Base-by-base conservation (phyloP, 1,284 basidiomycete species). In the Cystobasidium pallidum region DNA sequence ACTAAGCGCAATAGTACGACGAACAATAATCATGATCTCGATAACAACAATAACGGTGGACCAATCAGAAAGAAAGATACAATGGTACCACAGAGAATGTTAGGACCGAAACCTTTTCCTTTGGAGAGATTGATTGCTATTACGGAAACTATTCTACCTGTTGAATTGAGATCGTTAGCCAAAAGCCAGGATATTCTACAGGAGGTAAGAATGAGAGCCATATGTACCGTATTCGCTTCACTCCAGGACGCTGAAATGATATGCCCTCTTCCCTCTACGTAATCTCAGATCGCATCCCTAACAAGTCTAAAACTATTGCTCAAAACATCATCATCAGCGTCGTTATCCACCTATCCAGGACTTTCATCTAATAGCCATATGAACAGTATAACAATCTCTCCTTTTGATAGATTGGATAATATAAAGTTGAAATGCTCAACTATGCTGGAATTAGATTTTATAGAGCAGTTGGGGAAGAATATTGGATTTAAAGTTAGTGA, bases 71-170 rank as follows among this genome's bases (percentile, higher is more conserved):
- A 64, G 36, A 59, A 71, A 24, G 61, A 51, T 52, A 64, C 62
- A 36, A 36, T 51, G 21, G 47, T 71, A n/a, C 68, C 68, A 13
- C 59, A 64, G 28, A 36, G 68, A 39, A 36, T 71, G 43, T 59
- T 64, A 45, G 68, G 68, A 1, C 68, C 68, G n/a, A 71, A 64
- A 43, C 54, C 68, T 51, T 71, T 71, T 39, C 59, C 68, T 21
- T 30, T 71, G 8, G 68, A 71, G 24, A 39, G 68, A 55, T 41
- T 71, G 3, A 34, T 63, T 28, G 61, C 59, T 26, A 64, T 71
- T 32, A 64, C 61, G 13, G 68, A 71, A 28, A 55, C 47, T 19
- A 62, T 71, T 7, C 41, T 71, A 39, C 68, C 68, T 36, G 68
- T 64, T 11, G 68, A 71, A 41, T 49, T 63, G 49, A 45, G 68